phyloP scores from a whole-genome alignment of 2,329 filamentous ascomycete species.

The Sphaerostilbella broomeana region DNA sequence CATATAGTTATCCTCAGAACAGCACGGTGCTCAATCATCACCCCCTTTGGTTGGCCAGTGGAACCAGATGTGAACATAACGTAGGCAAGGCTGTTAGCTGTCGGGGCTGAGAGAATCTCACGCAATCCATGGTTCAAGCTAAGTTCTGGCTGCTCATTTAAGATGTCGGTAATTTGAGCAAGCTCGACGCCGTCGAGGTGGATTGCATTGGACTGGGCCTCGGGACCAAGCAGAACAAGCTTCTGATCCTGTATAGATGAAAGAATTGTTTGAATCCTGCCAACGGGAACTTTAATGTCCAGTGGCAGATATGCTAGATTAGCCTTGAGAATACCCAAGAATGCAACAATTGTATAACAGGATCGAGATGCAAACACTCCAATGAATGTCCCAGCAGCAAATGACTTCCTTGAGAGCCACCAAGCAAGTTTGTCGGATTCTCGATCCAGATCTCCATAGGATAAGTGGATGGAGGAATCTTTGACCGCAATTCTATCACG shows the following conservation, averaged over 20 bases:
- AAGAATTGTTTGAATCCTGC: slow-evolving; percentile 17
- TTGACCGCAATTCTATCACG: slow-evolving; percentile 17
- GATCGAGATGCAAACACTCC: slow-evolving; percentile 17
- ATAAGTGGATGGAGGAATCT: slow-evolving; percentile 13
- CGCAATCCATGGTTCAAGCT: neutral
- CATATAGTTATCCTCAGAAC: neutral
- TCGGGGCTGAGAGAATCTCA: neutral
- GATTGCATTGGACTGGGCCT: slow-evolving; percentile 1
- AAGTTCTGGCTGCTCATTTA: slow-evolving; percentile 37
- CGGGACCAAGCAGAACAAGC: slow-evolving; percentile 15
- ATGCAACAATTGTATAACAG: slow-evolving; percentile 18
- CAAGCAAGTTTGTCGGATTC: slow-evolving; percentile 15
- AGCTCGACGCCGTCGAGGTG: slow-evolving; percentile 9
- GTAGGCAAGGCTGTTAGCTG: slow-evolving; percentile 5
- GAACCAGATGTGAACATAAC: slow-evolving; percentile 8
- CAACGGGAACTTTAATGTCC: slow-evolving; percentile 16
- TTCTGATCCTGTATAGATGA: slow-evolving; percentile 9
- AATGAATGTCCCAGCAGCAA: slow-evolving; percentile 16
- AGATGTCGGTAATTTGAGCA: slow-evolving; percentile 12
- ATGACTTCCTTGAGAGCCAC: slow-evolving; percentile 12
- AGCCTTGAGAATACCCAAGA: slow-evolving; percentile 22
- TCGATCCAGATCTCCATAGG: slow-evolving; percentile 18
- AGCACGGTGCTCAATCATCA: slow-evolving; percentile 7
- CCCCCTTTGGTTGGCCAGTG: slow-evolving; percentile 2
- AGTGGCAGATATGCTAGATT: slow-evolving; percentile 22